Conservation (phyloP, 495 filamentous ascomycete genomes). For the Ascobolus immersus region DNA sequence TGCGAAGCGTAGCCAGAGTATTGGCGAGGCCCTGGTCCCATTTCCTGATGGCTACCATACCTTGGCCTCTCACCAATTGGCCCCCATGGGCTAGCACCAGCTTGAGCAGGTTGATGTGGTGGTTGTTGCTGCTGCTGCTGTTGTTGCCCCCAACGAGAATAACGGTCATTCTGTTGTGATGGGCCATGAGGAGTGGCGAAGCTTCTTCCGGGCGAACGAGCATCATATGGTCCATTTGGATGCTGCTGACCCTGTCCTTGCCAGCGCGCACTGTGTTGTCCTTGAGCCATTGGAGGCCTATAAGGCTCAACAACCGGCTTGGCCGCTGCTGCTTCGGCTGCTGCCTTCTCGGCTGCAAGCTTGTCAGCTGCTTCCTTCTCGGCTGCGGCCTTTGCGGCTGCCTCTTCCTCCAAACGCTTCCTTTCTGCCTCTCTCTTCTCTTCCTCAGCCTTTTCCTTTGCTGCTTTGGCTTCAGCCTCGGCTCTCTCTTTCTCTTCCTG, state of each 20-base stretch:
- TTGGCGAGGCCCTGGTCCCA: too few relatives aligned
- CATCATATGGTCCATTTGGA: constrained; percentile 3
- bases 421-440: constrained; percentile 24
- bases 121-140: constrained; percentile 3
- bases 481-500: constrained; percentile 61
- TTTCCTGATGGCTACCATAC: too few relatives aligned
- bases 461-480: constrained; percentile 46
- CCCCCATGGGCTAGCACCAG: constrained; percentile 13
- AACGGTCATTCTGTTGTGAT: constrained; percentile 5
- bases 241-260: background rate
- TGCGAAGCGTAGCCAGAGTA: too few relatives aligned
- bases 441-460: constrained; percentile 46
- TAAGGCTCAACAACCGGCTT: constrained; percentile 6
- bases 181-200: background rate
- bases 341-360: constrained; percentile 8
- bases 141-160: constrained; percentile 7
- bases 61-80: constrained; percentile 11
- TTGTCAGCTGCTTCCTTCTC: constrained; percentile 16
- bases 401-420: constrained; percentile 20
- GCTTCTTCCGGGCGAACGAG: background rate
- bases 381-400: constrained; percentile 12
- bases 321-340: constrained; percentile 4
- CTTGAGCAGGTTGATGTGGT: background rate
- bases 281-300: too few relatives aligned
- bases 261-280: too few relatives aligned